These are phyloP conservation scores for Thraustotheca clavata DNA, from an alignment of 352 stramenopile genomes.

Conservation along the genomic window DNA sequence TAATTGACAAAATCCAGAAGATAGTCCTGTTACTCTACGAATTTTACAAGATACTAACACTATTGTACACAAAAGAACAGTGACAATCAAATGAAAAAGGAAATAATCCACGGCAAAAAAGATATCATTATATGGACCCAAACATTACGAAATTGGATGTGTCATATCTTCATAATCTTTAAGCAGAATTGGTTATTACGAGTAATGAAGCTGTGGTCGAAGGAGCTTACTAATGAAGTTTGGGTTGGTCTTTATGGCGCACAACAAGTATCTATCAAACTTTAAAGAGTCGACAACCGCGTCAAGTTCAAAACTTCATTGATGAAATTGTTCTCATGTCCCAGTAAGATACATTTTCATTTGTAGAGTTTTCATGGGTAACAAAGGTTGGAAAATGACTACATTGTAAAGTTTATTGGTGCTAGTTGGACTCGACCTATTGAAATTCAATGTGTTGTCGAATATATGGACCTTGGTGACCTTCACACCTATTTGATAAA, in stretches of 20 bases:
- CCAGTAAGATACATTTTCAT: slow-evolving; percentile 36
- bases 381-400: slow-evolving; percentile 42
- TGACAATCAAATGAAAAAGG: too few species aligned
- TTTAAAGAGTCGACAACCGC: slow-evolving; percentile 38
- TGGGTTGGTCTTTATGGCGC: slow-evolving; percentile 54
- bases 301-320: too few species aligned
- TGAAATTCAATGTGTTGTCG: slow-evolving; percentile 50
- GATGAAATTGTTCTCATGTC: too few species aligned
- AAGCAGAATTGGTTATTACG: slow-evolving; percentile 29
- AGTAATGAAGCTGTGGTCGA: slow-evolving; percentile 43
- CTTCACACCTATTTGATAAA: background rate
- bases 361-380: slow-evolving; percentile 42
- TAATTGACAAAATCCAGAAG: too few species aligned
- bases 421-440: slow-evolving; percentile 52
- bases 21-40: too few species aligned
- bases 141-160: too few species aligned
- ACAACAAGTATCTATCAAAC: slow-evolving; percentile 53
- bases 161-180: too few species aligned
- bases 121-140: too few species aligned
- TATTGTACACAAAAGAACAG: too few species aligned
- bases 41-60: too few species aligned
- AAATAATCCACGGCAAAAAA: too few species aligned
- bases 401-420: slow-evolving; percentile 40
- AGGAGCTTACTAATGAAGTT: slow-evolving; percentile 51
- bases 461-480: slow-evolving; percentile 22